Evolutionary conservation across 2,329 filamentous ascomycete species (phyloP).

Genomic region (Colletotrichum sp.): DNA sequence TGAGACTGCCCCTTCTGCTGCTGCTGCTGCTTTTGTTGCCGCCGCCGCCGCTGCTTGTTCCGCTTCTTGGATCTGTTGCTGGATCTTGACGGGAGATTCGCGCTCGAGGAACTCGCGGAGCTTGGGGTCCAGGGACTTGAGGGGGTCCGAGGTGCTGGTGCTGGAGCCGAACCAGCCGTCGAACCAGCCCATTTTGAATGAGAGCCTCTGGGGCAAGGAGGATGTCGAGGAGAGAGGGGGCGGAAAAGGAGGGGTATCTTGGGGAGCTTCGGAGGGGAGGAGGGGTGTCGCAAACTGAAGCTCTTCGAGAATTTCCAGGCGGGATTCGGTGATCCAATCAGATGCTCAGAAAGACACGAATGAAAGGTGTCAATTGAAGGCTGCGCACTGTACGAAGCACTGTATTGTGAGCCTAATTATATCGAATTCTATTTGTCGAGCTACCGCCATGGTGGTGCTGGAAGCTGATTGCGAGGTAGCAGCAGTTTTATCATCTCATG

Average conservation of each 20-base stretch:
- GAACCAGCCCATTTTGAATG: constrained; percentile 60
- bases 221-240: too few relatives aligned
- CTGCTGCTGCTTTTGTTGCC: constrained; percentile 25
- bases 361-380: background rate
- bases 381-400: background rate
- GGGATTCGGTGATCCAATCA: constrained; percentile 7
- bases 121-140: constrained; percentile 79
- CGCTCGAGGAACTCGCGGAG: constrained; percentile 85
- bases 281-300: constrained; percentile 7
- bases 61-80: constrained; percentile 22
- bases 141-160: constrained; percentile 57
- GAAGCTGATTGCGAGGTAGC: background rate
- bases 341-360: constrained; percentile 8
- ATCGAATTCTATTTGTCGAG: background rate
- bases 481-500: background rate
- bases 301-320: constrained; percentile 18
- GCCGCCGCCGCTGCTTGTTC: background rate
- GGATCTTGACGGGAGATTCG: constrained; percentile 78
- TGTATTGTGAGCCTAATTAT: background rate
- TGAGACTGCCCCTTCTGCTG: constrained; percentile 12
- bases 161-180: constrained; percentile 55
- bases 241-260: background rate
- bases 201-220: background rate
- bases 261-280: background rate
- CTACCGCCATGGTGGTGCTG: background rate